Evolutionary conservation across 495 filamentous ascomycete genomes (phyloP), one percentile per base, ranked within the genome.

Genomic region (Talaromyces liani): DNA sequence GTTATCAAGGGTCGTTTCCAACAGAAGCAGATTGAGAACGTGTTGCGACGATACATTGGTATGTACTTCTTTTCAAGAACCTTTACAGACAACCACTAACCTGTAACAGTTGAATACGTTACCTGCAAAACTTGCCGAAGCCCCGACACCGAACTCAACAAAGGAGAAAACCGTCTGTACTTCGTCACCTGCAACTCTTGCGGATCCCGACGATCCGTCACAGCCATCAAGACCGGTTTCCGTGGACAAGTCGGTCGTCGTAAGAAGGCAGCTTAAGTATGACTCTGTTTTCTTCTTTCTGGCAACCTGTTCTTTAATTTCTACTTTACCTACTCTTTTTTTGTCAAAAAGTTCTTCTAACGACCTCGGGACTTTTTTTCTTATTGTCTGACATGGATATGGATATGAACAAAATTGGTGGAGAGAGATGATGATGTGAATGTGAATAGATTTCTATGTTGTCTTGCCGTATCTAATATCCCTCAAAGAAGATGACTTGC

Each of bases 141-240:
- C 56, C 90, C 93, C 68, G 92, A 97, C 70, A 98, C 94, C 41
- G 93, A 97, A 70, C 87, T 98, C 65, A 93, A 89, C 83, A 98
- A 98, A 81, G 94, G 95, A 74, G 94, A 98, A 79, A 98, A 97
- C 82, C 90, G 94, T 81, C 83, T 96, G 62, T 89, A 88, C 74
- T 90, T 91, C 81, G 85, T 91, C 64, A 91, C 87, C 33, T 91
- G 87, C 82, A 91, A 92, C 80, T 91, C 89, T 22, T 97, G 95
- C 70, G 91, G 91, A 60, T 92, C 88, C 60, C 85, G 93, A 73
- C 89, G 95, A 71, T 91, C 86, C 67, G 94, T 98, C 75, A 89
- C 91, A 64, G 91, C 94, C 60, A 98, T 98, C 88, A 98, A 98
- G 88, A 96, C 91, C 49, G 94, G 94, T 91, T 98, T 98, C 91